Evolutionary conservation across 345 rosid species (phyloP), one percentile per base, ranked within the genome.

Genomic region (Laguncularia racemosa): DNA sequence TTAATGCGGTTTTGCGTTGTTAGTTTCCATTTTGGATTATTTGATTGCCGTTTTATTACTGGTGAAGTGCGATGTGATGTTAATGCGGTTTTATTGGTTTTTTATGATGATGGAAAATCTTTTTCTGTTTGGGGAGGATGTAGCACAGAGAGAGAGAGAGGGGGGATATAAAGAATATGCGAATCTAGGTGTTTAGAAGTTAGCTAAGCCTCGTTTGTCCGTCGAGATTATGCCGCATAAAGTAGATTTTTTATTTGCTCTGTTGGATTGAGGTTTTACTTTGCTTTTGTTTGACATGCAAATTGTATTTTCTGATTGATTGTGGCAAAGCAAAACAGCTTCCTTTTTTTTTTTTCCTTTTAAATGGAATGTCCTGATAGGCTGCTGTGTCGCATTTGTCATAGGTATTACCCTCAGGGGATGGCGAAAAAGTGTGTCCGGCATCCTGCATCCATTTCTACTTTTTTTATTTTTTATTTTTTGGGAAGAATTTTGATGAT

Each of bases 61-160:
- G 21, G 47, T 58, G 21, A 40, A 58, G 53, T 43, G 48, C 48
- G 62, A 48, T 48, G 16, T 14, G 62, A 28, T 28, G 20, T 45
- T 15, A 20, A 58, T 58, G 49, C 15, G 23, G 52, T 6, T 46
- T 46, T 45, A 43, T 54, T 54, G 12, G 57, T 54, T 15, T 14
- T 21, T 55, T 16, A 40, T 16, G 47, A 53, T 12, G 58, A 55
- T 44, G 46, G 58, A 20, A 19, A 55, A 55, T 55, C 58, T 40
- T 16, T 38, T 55, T 43, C 11, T 55, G 15, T 33, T 38, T 16
- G 16, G 15, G 21, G 17, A 17, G 46, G 47, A 14, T 13, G 45
- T 17, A 40, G 40, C 40, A 33, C 9, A 33, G 40, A 33, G 40
- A 33, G 40, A 33, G 40, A 33, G 40, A 33, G 40, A 33, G 46